A percentile compares a stretch with the other conserved stretches of the same genome.
Evolutionary conservation across 805 yeast species (phyloP).

Genomic region (Schwanniomyces sp.): DNA sequence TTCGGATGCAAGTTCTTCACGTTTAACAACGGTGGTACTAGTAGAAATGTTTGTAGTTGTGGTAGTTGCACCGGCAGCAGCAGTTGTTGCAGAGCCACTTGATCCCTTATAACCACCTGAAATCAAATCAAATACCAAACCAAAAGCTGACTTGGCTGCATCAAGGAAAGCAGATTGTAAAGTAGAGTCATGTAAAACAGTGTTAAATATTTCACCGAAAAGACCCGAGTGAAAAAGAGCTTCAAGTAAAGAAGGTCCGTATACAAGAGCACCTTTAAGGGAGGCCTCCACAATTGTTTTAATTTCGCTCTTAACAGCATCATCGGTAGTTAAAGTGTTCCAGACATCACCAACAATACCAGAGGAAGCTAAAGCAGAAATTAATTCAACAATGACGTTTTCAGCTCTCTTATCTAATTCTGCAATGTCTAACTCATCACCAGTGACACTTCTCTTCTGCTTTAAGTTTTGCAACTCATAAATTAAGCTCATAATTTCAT

Average conservation of each 20-base stretch:
- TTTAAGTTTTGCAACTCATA: slow-evolving; percentile 32
- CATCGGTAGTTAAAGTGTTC: slow-evolving; percentile 32
- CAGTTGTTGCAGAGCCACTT: slow-evolving; percentile 12
- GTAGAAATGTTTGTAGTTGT: slow-evolving; percentile 10
- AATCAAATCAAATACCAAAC: slow-evolving; percentile 30
- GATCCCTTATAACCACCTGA: slow-evolving; percentile 10
- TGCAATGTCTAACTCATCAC: slow-evolving; percentile 15
- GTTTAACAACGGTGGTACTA: slow-evolving; percentile 15
- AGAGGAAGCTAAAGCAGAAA: slow-evolving; percentile 35
- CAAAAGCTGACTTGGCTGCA: slow-evolving; percentile 31
- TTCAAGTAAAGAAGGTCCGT: slow-evolving; percentile 40
- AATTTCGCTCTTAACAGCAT: slow-evolving; percentile 25
- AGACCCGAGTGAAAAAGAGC: slow-evolving; percentile 45
- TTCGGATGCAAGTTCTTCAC: slow-evolving; percentile 19
- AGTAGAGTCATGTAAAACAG: slow-evolving; percentile 28
- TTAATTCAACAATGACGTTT: slow-evolving; percentile 32
- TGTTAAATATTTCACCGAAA: slow-evolving; percentile 29
- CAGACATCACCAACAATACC: slow-evolving; percentile 39
- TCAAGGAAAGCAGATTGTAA: slow-evolving; percentile 33
- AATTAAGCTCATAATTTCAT: slow-evolving; percentile 31
- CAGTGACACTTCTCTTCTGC: slow-evolving; percentile 36
- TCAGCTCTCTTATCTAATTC: slow-evolving; percentile 37
- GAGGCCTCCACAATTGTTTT: slow-evolving; percentile 28
- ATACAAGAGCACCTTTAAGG: slow-evolving; percentile 30
- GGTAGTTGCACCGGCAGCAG: slow-evolving; percentile 9